These are phyloP conservation scores for Xylaria sp. DNA, from an alignment of 2,329 filamentous ascomycete species.

Conservation along the genomic window DNA sequence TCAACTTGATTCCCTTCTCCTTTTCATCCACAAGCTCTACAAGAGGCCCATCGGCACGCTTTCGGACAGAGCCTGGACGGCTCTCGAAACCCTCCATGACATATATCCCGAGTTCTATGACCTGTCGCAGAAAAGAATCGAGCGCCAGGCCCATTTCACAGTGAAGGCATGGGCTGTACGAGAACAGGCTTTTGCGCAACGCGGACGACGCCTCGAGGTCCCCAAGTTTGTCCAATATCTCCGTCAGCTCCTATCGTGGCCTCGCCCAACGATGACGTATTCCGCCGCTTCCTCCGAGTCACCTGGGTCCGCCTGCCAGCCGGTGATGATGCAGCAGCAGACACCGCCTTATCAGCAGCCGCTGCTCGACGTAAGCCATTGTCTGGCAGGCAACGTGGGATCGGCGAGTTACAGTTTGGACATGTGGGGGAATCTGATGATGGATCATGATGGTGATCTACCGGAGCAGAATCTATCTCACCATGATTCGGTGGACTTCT, in stretches of 20 bases:
- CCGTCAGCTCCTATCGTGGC: constrained; percentile 8
- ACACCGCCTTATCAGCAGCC: constrained; percentile 7
- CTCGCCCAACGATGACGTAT: constrained; percentile 4
- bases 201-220: constrained; percentile 10
- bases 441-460: constrained; percentile 7
- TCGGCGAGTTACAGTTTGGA: constrained; percentile 10
- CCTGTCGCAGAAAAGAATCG: constrained; percentile 14
- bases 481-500: constrained; percentile 13
- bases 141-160: constrained; percentile 14
- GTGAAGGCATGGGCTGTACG: constrained; percentile 20
- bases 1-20: constrained; percentile 14
- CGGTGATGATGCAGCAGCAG: constrained; percentile 7
- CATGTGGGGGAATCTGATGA: constrained; percentile 19
- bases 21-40: constrained; percentile 16
- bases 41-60: constrained; percentile 15
- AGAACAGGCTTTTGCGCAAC: constrained; percentile 14
- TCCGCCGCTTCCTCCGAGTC: not conserved
- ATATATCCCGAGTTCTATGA: constrained; percentile 16
- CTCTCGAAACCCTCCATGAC: constrained; percentile 11
- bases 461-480: constrained; percentile 10
- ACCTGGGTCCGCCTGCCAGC: constrained; percentile 1
- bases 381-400: constrained; percentile 1
- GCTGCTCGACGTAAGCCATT: constrained; percentile 10
- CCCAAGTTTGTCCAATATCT: constrained; percentile 18
- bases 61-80: constrained; percentile 16